A percentile compares a stretch with the other conserved stretches of the same genome.
Evolutionary conservation across 495 filamentous ascomycete genomes (phyloP).

Genomic region (Hypoxylon crocopeplum): DNA sequence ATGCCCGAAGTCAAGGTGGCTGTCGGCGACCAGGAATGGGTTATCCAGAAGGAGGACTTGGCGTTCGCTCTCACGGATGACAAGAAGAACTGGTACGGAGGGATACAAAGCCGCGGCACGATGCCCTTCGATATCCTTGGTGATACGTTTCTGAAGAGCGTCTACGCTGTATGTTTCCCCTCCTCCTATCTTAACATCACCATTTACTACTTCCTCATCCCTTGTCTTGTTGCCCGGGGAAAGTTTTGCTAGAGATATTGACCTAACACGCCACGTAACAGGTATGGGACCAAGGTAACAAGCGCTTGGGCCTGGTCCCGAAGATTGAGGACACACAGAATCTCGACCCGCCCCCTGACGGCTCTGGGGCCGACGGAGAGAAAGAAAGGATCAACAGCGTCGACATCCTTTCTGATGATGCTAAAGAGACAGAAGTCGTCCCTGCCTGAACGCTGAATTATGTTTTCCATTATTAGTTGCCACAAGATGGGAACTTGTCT

Average conservation of each 20-base stretch:
- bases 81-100: conserved; percentile 69
- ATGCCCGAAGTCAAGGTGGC: conserved; percentile 74
- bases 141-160: conserved; percentile 75
- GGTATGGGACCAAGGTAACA: conserved; percentile 80
- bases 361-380: conserved; percentile 6
- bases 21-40: conserved; percentile 69
- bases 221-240: background rate
- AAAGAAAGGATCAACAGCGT: conserved; percentile 26
- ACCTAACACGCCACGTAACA: conserved; percentile 32
- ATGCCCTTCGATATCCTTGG: conserved; percentile 77
- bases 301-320: conserved; percentile 72
- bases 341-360: conserved; percentile 41
- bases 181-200: background rate
- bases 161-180: conserved; percentile 68
- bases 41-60: conserved; percentile 75
- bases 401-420: conserved; percentile 8
- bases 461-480: too few relatives aligned
- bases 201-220: background rate
- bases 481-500: too few relatives aligned
- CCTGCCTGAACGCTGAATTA: too few relatives aligned
- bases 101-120: conserved; percentile 74
- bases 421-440: background rate
- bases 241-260: background rate
- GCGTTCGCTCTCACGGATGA: conserved; percentile 67
- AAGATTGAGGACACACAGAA: conserved; percentile 66